Conservation (phyloP, 768 basidiomycete species). For the Mycena pura region DNA sequence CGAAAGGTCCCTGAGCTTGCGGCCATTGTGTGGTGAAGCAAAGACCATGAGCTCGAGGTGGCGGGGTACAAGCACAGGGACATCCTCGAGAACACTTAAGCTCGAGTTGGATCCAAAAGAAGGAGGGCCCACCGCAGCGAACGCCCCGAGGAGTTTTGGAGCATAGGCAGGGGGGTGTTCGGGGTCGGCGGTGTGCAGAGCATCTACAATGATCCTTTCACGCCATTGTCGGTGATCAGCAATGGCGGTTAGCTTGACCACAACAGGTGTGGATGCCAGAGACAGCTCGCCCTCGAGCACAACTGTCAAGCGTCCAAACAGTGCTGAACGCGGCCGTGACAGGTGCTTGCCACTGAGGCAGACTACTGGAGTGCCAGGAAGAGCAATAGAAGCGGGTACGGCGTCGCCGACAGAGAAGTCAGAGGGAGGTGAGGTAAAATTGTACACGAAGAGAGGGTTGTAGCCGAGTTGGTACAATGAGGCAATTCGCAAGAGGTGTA, state of each 20-base stretch:
- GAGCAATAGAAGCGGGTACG: background rate
- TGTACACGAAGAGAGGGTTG: background rate
- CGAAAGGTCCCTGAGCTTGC: background rate
- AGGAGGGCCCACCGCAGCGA: background rate
- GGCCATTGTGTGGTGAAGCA: background rate
- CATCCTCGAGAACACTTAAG: background rate
- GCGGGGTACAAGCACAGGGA: background rate
- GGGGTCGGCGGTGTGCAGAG: background rate
- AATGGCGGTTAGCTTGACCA: background rate
- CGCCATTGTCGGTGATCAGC: background rate
- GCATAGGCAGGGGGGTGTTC: background rate
- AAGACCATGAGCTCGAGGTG: slow-evolving; percentile 1
- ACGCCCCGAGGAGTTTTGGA: background rate
- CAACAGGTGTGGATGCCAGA: background rate
- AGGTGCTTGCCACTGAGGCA: background rate
- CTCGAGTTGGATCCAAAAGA: background rate
- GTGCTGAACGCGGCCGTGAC: background rate
- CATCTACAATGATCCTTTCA: background rate
- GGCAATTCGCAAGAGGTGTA: background rate
- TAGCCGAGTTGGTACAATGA: background rate
- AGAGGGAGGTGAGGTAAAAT: background rate
- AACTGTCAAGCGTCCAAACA: background rate
- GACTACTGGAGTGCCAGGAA: background rate
- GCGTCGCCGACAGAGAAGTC: background rate
- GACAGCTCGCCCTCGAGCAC: background rate